These are phyloP conservation scores for Ophiostoma triangulosporum DNA, from an alignment of 2,329 filamentous ascomycete genomes.

Conservation along the genomic window DNA sequence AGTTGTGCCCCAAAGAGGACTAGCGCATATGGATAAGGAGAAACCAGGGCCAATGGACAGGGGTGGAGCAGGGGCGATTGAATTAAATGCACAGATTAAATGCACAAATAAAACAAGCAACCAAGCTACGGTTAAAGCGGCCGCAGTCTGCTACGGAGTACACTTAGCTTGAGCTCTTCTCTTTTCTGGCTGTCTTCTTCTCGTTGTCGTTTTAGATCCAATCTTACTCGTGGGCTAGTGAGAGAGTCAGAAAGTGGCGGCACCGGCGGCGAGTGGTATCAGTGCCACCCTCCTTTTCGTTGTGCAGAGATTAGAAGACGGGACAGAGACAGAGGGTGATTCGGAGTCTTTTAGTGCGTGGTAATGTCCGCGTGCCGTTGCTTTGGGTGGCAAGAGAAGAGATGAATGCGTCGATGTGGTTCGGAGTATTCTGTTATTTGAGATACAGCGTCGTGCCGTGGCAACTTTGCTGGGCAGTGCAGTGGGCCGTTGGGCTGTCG, in stretches of 20 bases:
- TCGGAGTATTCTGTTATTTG: too few relatives aligned
- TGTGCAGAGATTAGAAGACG: not conserved
- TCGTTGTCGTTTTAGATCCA: not conserved
- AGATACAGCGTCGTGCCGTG: not conserved
- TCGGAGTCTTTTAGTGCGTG: not conserved
- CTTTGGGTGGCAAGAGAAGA: not conserved
- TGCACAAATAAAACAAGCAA: constrained; percentile 1
- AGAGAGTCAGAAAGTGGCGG: not conserved
- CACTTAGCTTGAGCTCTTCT: not conserved
- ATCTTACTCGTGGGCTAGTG: not conserved
- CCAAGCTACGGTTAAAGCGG: too few relatives aligned
- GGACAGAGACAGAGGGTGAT: not conserved
- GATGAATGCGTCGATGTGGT: too few relatives aligned
- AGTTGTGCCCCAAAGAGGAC: not conserved
- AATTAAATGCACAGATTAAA: constrained; percentile 2
- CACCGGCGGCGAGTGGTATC: not conserved
- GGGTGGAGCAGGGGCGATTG: not conserved
- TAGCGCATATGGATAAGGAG: not conserved
- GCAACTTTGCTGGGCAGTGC: not conserved
- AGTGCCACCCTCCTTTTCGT: not conserved
- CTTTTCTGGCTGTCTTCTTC: not conserved
- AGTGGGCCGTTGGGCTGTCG: not conserved
- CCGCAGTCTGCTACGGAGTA: too few relatives aligned
- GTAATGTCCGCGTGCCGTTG: not conserved
- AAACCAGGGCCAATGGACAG: not conserved